A percentile compares a stretch with the other conserved stretches of the same genome.
Conservation (phyloP, 108 stramenopile species). For the Parietichytrium sp. region DNA sequence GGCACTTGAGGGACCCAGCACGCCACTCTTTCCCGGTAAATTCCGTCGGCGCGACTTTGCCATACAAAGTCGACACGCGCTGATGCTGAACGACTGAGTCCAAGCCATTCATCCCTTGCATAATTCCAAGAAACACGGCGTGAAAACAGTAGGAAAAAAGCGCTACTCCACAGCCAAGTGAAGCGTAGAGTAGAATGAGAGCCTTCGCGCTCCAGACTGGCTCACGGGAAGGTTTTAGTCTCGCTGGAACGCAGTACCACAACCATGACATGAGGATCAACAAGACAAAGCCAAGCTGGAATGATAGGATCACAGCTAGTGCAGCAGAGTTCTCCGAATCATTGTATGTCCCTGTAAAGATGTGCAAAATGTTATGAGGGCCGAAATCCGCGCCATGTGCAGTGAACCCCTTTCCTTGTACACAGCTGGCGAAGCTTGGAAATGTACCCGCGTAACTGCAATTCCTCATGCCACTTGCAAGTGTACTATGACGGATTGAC, state of each 20-base stretch:
- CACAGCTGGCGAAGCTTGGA: not conserved
- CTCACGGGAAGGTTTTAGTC: too few relatives aligned
- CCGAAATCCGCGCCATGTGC: not conserved
- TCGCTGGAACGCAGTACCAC: too few relatives aligned
- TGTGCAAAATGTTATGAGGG: not conserved
- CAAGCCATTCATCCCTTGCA: not conserved
- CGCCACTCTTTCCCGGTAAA: constrained; percentile 6
- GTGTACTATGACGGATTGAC: not conserved
- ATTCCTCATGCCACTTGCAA: not conserved
- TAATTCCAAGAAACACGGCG: not conserved
- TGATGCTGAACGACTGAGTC: not conserved
- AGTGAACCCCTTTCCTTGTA: not conserved
- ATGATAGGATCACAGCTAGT: not conserved
- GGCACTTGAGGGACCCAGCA: not conserved
- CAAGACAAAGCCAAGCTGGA: not conserved
- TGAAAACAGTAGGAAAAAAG: not conserved
- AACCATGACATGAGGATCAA: not conserved
- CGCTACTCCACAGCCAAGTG: not conserved
- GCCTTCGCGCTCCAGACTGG: not conserved
- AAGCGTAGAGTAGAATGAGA: not conserved
- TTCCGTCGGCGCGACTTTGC: constrained; percentile 18
- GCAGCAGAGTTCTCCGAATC: not conserved
- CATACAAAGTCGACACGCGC: not conserved
- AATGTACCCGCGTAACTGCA: not conserved
- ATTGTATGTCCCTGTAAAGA: not conserved